Evolutionary conservation across 768 basidiomycete genomes (phyloP), one percentile per base, ranked within the genome.

Genomic region (Amanita molliuscula): DNA sequence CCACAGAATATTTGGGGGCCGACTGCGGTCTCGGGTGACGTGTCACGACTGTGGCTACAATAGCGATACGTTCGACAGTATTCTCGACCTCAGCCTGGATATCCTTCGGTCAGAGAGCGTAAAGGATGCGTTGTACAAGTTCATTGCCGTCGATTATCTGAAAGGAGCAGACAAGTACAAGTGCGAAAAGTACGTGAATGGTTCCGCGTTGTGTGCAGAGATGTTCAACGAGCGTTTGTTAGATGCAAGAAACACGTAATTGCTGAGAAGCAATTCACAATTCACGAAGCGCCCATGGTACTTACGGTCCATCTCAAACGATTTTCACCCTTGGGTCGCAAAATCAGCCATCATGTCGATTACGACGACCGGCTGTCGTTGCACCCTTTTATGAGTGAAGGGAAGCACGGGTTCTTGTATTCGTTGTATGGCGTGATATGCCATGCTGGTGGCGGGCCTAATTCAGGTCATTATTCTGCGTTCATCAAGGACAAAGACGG

Each of bases 101-200:
- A 87, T 98, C 51, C 72, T 78, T 53, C 79, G 76, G 49, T 72
- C 74, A 28, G 64, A 71, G 28, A 73, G 72, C 3, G 58, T 97
- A 45, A 80, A 73, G 62, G 81, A 85, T 3, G 91, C 89, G 2
- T 65, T 95, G 50, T 74, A 76, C 31, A 85, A 82, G 59, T 96
- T 96, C 58, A 79, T 88, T 33, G 82, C 80, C 6, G 70, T 86
- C 42, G 96, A 99, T 61, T 72, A 76, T 54, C 65, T 99, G 54
- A 88, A 81, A 54, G 96, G 95, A 0, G 80, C 82, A 5, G 91
- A 99, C 72, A 94, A 94, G 68, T 99, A 99, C 66, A 91, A 94
- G 63, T 99, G 96, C 66, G 96, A 99, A 68, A 97, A 91, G 92
- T 96, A 62, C 59, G 88, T 75, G 33, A 28, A 33, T 28, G 15